A percentile compares a stretch with the other conserved stretches of the same genome.
Conservation (phyloP, 1,139 yeast species). For the Saccharomycopsis phalli region DNA sequence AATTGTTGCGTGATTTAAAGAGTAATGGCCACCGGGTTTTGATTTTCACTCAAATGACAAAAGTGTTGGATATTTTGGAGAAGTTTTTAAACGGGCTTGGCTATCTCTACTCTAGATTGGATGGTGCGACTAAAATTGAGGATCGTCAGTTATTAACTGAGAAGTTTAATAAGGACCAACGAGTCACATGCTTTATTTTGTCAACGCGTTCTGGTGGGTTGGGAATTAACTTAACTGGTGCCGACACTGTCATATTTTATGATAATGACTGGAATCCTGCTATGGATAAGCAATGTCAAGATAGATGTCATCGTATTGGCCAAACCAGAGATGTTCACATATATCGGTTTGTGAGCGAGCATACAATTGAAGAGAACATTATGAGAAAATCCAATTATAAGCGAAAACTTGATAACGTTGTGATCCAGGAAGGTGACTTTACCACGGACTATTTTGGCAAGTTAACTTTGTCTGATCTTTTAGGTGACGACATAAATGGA, state of each 20-base stretch:
- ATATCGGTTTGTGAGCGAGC: conserved; percentile 91
- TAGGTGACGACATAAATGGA: conserved; percentile 31
- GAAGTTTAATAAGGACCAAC: conserved; percentile 77
- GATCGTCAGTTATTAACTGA: conserved; percentile 94
- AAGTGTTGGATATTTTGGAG: conserved; percentile 86
- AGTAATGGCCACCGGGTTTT: conserved; percentile 88
- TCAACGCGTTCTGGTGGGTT: conserved; percentile 97
- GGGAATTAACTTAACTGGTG: conserved; percentile 96
- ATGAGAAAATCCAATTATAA: conserved; percentile 92
- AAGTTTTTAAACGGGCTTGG: conserved; percentile 93
- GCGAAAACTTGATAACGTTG: conserved; percentile 88
- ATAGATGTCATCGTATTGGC: conserved; percentile 97
- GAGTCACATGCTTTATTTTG: conserved; percentile 83
- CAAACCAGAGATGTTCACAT: conserved; percentile 97
- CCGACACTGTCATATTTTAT: conserved; percentile 97
- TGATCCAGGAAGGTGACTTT: conserved; percentile 96
- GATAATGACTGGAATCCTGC: conserved; percentile 99
- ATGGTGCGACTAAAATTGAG: conserved; percentile 96
- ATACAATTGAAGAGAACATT: conserved; percentile 92
- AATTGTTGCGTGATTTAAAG: conserved; percentile 63
- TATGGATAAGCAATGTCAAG: conserved; percentile 99
- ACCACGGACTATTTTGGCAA: conserved; percentile 94
- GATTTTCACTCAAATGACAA: conserved; percentile 97
- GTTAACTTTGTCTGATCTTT: conserved; percentile 78
- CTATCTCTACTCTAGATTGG: conserved; percentile 86